A percentile compares a stretch with the other conserved stretches of the same genome.
phyloP scores from a whole-genome alignment of 2,329 filamentous ascomycete genomes.

The Beauveria sp. region DNA sequence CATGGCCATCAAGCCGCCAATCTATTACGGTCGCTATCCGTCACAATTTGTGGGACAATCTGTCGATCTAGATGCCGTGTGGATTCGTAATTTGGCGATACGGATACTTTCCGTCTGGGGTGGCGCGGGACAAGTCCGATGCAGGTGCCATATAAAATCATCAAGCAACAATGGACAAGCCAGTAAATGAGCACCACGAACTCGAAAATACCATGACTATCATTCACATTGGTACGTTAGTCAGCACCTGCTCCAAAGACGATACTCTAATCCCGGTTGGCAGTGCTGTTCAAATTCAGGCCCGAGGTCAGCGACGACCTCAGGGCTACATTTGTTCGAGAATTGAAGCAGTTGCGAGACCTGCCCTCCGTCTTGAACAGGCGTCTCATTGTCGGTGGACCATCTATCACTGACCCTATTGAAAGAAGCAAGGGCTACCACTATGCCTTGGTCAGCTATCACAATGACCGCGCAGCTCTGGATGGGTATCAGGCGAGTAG shows the following conservation, averaged over 20 bases:
- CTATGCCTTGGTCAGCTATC: slow-evolving; percentile 44
- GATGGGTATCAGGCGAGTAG: slow-evolving; percentile 44
- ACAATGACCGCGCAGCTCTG: slow-evolving; percentile 36
- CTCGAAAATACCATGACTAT: slow-evolving; percentile 22
- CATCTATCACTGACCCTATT: slow-evolving; percentile 43
- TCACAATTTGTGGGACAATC: not conserved
- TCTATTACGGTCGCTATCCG: too few relatives aligned
- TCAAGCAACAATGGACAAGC: not conserved
- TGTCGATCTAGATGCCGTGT: not conserved
- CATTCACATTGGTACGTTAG: slow-evolving; percentile 26
- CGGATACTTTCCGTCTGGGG: not conserved
- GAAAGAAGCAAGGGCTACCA: slow-evolving; percentile 47
- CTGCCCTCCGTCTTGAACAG: slow-evolving; percentile 40
- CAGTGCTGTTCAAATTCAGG: slow-evolving; percentile 44
- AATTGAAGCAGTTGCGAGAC: slow-evolving; percentile 41
- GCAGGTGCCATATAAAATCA: not conserved
- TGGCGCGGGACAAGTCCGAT: slow-evolving; percentile 1
- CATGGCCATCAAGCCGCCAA: not conserved
- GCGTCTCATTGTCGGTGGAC: slow-evolving; percentile 44
- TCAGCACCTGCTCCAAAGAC: not conserved
- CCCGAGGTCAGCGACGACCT: slow-evolving; percentile 33
- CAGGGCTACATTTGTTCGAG: slow-evolving; percentile 35
- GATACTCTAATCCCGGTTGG: not conserved
- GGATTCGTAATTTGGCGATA: not conserved
- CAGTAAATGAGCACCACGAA: not conserved